Evolutionary conservation across 768 basidiomycete species (phyloP).

Genomic region (Piloderma croceum): DNA sequence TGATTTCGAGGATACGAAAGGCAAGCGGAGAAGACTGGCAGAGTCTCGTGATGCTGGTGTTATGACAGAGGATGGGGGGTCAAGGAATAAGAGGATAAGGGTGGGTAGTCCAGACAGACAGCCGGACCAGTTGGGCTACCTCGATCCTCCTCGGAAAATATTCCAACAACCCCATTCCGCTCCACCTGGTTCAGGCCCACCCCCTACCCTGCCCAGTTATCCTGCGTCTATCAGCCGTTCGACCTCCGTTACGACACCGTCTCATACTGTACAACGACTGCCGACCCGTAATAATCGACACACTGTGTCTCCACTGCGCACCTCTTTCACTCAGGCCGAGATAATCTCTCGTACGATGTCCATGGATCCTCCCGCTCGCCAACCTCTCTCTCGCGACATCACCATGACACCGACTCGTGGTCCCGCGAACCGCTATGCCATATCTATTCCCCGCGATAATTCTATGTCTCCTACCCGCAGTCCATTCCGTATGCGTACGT

Average conservation of each 20-base stretch:
- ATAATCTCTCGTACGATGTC: conserved; percentile 59
- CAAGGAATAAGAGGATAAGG: conserved; percentile 49
- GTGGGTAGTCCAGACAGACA: conserved; percentile 43
- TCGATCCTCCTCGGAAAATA: conserved; percentile 48
- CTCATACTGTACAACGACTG: conserved; percentile 24
- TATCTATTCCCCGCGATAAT: conserved; percentile 31
- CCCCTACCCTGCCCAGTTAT: conserved; percentile 19
- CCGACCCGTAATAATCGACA: neutral
- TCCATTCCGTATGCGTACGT: conserved; percentile 59
- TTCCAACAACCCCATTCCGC: conserved; percentile 31
- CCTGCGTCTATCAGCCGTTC: conserved; percentile 26
- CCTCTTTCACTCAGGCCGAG: no score
- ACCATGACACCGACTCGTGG: conserved; percentile 42
- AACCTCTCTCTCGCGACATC: conserved; percentile 31
- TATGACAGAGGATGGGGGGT: conserved; percentile 22
- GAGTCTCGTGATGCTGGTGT: conserved; percentile 9
- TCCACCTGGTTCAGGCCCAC: conserved; percentile 21
- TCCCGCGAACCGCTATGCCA: conserved; percentile 21
- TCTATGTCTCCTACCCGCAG: conserved; percentile 40
- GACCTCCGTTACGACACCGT: conserved; percentile 19
- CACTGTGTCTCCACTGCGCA: neutral
- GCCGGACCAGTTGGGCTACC: conserved; percentile 34
- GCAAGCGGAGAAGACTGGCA: conserved; percentile 50
- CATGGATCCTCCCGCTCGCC: conserved; percentile 55
- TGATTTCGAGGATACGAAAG: conserved; percentile 41